Evolutionary conservation across 2,329 filamentous ascomycete species (phyloP), one percentile per base, ranked within the genome.

Genomic region (Penicillium nordicum): DNA sequence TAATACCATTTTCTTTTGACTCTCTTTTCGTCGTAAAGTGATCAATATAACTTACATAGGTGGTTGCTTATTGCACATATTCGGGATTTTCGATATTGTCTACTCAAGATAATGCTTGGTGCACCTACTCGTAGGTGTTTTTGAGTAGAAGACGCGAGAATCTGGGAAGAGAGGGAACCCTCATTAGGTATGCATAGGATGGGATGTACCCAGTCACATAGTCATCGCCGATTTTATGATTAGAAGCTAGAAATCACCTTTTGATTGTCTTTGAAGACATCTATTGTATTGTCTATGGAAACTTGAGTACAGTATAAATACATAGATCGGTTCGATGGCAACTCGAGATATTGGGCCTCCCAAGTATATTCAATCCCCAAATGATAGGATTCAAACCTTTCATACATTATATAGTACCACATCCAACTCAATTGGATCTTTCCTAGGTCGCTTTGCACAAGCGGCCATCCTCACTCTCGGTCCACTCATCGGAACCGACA

Each of bases 401-500:
- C 8, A n/a, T 25, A n/a, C 11, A 42, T 25, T 27, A 34, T 25
- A 25, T 8, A 42, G n/a, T 21, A 50, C 12, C 21, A 8, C 7
- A 34, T 30, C n/a, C 14, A 14, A 23, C 2, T 10, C 2, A 42
- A 18, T n/a, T 6, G 5, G 16, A 9, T 41, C 6, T 21, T 50
- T 38, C 46, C 38, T 50, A 50, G 27, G 6, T 21, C 12, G 36
- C 29, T n/a, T 34, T 50, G 11, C 48, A 50, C 37, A 50, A 18
- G 14, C 47, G 47, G 16, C 53, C 53, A 42, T 51, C 47, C 16
- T 51, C 16, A 10, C 16, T 37, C 53, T 45, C 47, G 9, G 21
- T 25, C 53, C 53, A 55, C 25, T 50, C 53, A 5, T 55, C 53
- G 23, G 53, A 55, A 1, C 53, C 47, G 11, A 55, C 53, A 18